Evolutionary conservation across 148 eudicot genomes (phyloP), one percentile per base, ranked within the genome.

Genomic region (Diospyros kaki): DNA sequence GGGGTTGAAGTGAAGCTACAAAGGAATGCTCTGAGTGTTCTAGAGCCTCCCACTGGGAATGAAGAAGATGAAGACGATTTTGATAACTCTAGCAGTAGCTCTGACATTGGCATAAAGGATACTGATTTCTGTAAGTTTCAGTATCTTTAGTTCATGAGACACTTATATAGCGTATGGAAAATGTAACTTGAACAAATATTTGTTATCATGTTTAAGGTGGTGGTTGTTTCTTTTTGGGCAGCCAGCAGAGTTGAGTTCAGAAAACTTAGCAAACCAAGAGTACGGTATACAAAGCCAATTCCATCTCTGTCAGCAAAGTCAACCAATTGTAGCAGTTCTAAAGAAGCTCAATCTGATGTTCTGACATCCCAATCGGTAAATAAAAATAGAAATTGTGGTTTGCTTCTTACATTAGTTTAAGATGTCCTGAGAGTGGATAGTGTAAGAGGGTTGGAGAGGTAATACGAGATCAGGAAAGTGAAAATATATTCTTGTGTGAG

Each of bases 1-100:
- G 99, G 99, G 44, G 88, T 89, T 78, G 99, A 95, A 77, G 99
- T 95, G 69, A 95, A 95, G 88, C 87, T 95, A 63, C 99, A 95
- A 63, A 84, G 99, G 80, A 95, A 95, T 84, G 99, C 99, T 44
- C 70, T 92, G 80, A 95, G 97, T 76, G 99, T 95, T 69, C 75
- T 95, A 62, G 99, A 95, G 82, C 96, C 91, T 14, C 99, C 99
- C 51, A 92, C 97, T 12, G 99, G 97, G 15, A 88, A 92, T 43
- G 99, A 95, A 84, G 96, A 85, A 56, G 96, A 28, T 28, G 28
- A 28, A 28, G 28, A 84, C 74, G 96, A 90, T 18, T 79, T 92
- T 74, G 92, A 87, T 81, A 86, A 83, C 79, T 91, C 96, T 14
- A 89, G 90, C 73, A 84, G 89, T 84, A 91, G 93, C 83, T 90